Conservation (phyloP, 1,284 basidiomycete species). For the Taiwanofungus camphoratus region DNA sequence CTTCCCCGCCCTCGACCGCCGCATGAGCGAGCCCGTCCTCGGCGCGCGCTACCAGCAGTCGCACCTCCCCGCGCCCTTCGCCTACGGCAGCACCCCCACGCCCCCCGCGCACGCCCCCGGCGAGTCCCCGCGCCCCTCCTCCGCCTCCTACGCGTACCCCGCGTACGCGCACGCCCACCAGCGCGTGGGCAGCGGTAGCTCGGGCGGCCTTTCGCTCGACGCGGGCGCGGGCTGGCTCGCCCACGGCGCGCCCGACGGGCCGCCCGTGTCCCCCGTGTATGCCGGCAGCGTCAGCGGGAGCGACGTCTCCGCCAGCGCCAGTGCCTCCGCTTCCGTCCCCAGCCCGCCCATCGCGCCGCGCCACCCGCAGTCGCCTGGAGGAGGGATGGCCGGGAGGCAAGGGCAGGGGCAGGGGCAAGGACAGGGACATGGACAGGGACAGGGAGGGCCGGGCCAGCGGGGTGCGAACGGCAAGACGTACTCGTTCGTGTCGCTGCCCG, state of each 20-base stretch:
- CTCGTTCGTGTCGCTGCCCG: conserved; percentile 74
- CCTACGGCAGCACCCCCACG: conserved; percentile 1
- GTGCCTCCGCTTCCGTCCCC: conserved; percentile 4
- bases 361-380: conserved; percentile 9
- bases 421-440: conserved; percentile 2
- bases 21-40: conserved; percentile 57
- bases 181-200: conserved; percentile 15
- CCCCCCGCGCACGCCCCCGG: conserved; percentile 10
- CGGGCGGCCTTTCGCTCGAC: conserved; percentile 5
- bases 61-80: conserved; percentile 4
- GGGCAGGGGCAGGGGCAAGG: neutral
- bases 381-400: conserved; percentile 9
- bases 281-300: conserved; percentile 19
- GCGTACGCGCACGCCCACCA: conserved; percentile 17
- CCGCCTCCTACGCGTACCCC: conserved; percentile 17
- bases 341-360: conserved; percentile 8
- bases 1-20: conserved; percentile 41
- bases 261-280: conserved; percentile 20
- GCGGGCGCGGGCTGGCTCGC: conserved; percentile 9
- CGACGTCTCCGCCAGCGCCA: conserved; percentile 10
- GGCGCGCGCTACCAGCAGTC: conserved; percentile 16
- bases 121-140: conserved; percentile 20
- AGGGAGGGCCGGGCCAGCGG: neutral
- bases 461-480: conserved; percentile 57
- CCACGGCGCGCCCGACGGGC: conserved; percentile 8